Conservation (phyloP, 2,329 filamentous ascomycete species). For the Talaromyces amestolkiae region DNA sequence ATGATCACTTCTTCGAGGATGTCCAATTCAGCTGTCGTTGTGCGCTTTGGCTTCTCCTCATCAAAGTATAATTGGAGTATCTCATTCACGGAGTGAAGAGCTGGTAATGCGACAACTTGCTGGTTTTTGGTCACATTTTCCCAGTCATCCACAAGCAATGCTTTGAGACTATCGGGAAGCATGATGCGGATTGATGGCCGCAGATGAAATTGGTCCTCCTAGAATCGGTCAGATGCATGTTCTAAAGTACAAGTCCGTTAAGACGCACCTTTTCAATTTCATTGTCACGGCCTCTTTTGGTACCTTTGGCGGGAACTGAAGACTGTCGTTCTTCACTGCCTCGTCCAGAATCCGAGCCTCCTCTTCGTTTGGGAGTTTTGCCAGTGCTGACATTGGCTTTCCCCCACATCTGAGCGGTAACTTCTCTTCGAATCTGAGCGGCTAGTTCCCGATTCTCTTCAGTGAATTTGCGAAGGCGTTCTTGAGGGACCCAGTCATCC, state of each 20-base stretch:
- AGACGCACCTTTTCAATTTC: constrained; percentile 48
- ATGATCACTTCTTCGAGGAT: constrained; percentile 86
- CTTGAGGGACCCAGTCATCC: constrained; percentile 97
- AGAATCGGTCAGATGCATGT: constrained; percentile 12
- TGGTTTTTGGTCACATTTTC: constrained; percentile 96
- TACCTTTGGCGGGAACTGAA: constrained; percentile 44
- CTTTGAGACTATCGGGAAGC: constrained; percentile 87
- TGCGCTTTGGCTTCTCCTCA: constrained; percentile 66
- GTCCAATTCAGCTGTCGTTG: constrained; percentile 66
- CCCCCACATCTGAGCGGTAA: constrained; percentile 37
- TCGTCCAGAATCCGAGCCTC: constrained; percentile 43
- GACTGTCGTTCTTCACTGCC: constrained; percentile 47
- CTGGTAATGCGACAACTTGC: constrained; percentile 81
- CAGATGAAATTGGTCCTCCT: constrained; percentile 86
- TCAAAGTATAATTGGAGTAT: constrained; percentile 79
- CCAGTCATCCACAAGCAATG: constrained; percentile 94
- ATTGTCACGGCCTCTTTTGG: constrained; percentile 46
- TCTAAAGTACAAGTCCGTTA: not conserved
- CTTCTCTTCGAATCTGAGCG: constrained; percentile 45
- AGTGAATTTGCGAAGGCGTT: constrained; percentile 89
- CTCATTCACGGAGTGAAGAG: constrained; percentile 68
- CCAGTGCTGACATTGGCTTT: constrained; percentile 10
- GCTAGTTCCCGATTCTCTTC: constrained; percentile 94
- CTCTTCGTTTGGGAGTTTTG: constrained; percentile 36
- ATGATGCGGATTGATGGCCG: constrained; percentile 82